Evolutionary conservation across 306 rosid genomes (phyloP).

Genomic region (Vigna radiata): DNA sequence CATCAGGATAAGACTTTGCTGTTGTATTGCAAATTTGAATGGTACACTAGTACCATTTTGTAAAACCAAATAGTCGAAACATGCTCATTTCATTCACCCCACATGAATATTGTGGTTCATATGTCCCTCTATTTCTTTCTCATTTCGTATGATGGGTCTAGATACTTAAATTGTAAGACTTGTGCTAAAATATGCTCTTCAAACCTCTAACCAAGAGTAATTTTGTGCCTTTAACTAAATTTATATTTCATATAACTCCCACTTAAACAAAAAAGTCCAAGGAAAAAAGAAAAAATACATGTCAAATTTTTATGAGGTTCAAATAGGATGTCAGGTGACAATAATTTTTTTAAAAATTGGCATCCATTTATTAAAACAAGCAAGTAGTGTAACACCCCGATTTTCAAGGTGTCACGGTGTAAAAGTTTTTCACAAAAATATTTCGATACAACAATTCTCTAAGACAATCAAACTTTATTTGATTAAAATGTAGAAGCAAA

Average conservation of each 20-base stretch:
- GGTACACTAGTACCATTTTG: not conserved
- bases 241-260: not conserved
- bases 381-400: not conserved
- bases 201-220: not conserved
- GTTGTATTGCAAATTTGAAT: not conserved
- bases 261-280: not conserved
- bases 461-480: too few relatives aligned
- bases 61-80: not conserved
- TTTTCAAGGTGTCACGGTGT: too few relatives aligned
- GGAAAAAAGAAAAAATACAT: not conserved
- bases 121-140: slow-evolving; percentile 2
- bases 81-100: not conserved
- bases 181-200: not conserved
- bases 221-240: not conserved
- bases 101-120: not conserved
- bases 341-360: slow-evolving; percentile 11
- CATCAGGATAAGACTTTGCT: not conserved
- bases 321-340: not conserved
- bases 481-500: too few relatives aligned
- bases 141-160: not conserved
- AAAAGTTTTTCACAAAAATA: too few relatives aligned
- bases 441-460: too few relatives aligned
- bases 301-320: slow-evolving; percentile 19
- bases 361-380: slow-evolving; percentile 26
- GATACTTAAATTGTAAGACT: not conserved